Conservation (phyloP, 1,284 basidiomycete species). For the Tausonia pullulans region DNA sequence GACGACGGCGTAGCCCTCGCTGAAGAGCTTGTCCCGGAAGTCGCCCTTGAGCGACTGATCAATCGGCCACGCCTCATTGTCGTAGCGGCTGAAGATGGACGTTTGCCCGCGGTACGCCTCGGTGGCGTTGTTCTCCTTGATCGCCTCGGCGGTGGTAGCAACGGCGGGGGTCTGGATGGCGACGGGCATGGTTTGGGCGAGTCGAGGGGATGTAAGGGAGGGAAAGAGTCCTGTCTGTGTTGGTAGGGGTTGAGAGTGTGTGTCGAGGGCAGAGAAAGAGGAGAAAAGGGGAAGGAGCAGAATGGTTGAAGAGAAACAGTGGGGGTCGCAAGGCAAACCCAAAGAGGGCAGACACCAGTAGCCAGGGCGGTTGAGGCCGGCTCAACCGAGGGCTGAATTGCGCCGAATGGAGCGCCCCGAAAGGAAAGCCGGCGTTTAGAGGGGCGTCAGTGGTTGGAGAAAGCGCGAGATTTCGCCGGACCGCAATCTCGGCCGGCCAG, state of each 20-base stretch:
- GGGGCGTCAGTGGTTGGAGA: no score
- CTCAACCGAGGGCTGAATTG: no score
- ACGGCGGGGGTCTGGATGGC: not conserved
- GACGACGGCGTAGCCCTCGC: slow-evolving; percentile 25
- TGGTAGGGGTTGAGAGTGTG: not conserved
- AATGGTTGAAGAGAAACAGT: not conserved
- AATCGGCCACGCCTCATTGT: not conserved
- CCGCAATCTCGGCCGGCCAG: no score
- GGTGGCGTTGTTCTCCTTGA: not conserved
- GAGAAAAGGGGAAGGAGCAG: not conserved
- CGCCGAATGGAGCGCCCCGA: no score
- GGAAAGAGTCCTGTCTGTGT: no score
- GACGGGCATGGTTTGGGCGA: not conserved
- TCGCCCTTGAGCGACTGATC: slow-evolving; percentile 3
- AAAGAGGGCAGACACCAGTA: not conserved
- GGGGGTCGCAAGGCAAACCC: not conserved
- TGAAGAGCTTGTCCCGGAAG: slow-evolving; percentile 12
- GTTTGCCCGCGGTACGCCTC: not conserved
- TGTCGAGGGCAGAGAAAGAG: not conserved
- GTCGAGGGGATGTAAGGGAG: no score
- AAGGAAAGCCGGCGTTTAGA: no score
- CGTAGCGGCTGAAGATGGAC: no score
- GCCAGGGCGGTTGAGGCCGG: no score
- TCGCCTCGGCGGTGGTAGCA: not conserved
- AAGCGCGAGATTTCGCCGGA: no score